Conservation (phyloP, 768 basidiomycete genomes). For the Hypsizygus marmoreus region DNA sequence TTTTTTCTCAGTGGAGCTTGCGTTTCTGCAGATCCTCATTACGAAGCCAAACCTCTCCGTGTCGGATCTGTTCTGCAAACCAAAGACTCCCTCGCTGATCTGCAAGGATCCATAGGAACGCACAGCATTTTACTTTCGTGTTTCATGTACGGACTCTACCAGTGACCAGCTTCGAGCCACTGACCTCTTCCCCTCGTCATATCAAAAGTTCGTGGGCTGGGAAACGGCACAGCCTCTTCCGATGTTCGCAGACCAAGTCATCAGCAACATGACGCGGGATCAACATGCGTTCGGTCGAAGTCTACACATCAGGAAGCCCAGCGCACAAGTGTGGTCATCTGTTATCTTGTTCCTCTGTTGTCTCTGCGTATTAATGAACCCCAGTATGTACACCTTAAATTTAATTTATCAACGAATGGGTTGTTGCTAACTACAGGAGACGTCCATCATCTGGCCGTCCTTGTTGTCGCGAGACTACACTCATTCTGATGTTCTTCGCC, state of each 20-base stretch:
- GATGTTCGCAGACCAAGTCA: conserved; percentile 8
- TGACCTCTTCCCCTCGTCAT: conserved; percentile 7
- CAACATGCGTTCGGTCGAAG: conserved; percentile 12
- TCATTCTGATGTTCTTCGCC: no score
- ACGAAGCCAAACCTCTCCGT: background rate
- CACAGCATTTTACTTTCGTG: conserved; percentile 7
- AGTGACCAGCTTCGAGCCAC: conserved; percentile 3
- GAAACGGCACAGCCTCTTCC: conserved; percentile 21
- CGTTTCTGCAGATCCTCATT: conserved; percentile 1
- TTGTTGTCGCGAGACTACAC: background rate
- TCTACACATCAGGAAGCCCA: conserved; percentile 8
- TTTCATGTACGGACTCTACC: conserved; percentile 8
- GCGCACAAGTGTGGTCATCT: conserved; percentile 1
- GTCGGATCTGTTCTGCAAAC: background rate
- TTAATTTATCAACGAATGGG: conserved; percentile 16
- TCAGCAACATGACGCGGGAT: conserved; percentile 10
- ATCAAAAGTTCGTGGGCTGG: conserved; percentile 20
- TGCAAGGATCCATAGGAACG: conserved; percentile 15
- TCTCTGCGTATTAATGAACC: background rate
- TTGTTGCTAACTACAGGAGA: conserved; percentile 6
- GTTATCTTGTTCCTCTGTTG: background rate
- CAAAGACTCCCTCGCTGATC: conserved; percentile 2
- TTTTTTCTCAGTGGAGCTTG: background rate
- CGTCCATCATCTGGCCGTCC: background rate
- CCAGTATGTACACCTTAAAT: no score